These are phyloP conservation scores for Arthroderma sp. DNA, from an alignment of 2,329 filamentous ascomycete species.

Conservation along the genomic window DNA sequence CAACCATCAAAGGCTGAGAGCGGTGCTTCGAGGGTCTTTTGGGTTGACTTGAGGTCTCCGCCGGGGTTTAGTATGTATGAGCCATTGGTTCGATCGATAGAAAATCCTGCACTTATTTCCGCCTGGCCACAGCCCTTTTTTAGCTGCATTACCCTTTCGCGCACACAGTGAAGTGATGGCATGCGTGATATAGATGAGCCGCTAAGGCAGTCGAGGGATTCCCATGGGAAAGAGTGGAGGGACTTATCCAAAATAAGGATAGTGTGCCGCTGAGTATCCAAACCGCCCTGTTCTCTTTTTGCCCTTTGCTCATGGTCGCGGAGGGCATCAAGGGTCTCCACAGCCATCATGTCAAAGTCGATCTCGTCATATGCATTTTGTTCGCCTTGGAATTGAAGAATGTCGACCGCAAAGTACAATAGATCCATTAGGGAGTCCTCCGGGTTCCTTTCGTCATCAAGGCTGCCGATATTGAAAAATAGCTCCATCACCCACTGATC, in stretches of 20 bases:
- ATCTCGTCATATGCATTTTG: constrained; percentile 95
- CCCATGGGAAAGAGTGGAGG: constrained; percentile 88
- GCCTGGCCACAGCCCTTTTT: constrained; percentile 5
- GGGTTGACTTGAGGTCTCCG: constrained; percentile 67
- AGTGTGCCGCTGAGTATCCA: constrained; percentile 45
- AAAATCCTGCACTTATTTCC: constrained; percentile 32
- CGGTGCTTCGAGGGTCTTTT: constrained; percentile 56
- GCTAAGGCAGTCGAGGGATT: constrained; percentile 77
- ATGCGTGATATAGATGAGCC: constrained; percentile 70
- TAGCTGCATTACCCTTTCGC: constrained; percentile 55
- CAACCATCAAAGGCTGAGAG: constrained; percentile 47
- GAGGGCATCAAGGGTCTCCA: constrained; percentile 77
- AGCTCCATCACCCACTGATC: constrained; percentile 65
- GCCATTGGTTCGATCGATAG: constrained; percentile 35
- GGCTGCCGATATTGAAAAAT: constrained; percentile 72
- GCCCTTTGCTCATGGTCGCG: constrained; percentile 55
- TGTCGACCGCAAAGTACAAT: constrained; percentile 91
- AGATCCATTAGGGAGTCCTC: constrained; percentile 87
- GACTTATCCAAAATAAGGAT: constrained; percentile 85
- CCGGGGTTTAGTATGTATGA: constrained; percentile 79
- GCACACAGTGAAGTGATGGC: constrained; percentile 70
- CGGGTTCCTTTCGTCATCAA: constrained; percentile 57
- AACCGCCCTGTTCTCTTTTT: constrained; percentile 6
- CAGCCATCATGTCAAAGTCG: constrained; percentile 81
- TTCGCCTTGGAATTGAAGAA: constrained; percentile 92